A percentile compares a stretch with the other conserved stretches of the same genome.
Conservation (phyloP, 2,329 filamentous ascomycete genomes). For the Xylaria sp. region DNA sequence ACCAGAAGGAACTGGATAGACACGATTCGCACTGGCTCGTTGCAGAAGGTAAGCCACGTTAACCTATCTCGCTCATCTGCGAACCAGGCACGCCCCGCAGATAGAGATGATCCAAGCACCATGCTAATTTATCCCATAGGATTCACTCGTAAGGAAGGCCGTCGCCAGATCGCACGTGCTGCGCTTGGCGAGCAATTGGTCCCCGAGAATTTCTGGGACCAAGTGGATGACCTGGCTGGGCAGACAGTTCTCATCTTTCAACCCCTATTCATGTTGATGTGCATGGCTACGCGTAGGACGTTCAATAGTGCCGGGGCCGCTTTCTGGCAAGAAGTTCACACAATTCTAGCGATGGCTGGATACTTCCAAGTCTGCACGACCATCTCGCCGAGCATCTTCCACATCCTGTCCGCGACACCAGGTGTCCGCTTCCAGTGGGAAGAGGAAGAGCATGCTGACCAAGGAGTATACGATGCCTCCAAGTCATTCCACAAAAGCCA, state of each 20-base stretch:
- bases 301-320: constrained; percentile 1
- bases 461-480: constrained; percentile 41
- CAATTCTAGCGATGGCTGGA: constrained; percentile 45
- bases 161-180: constrained; percentile 46
- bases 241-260: constrained; percentile 51
- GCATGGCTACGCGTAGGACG: constrained; percentile 25
- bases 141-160: constrained; percentile 51
- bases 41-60: constrained; percentile 49
- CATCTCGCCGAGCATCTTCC: constrained; percentile 47
- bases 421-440: constrained; percentile 47
- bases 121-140: constrained; percentile 43
- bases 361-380: constrained; percentile 47
- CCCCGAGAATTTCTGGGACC: constrained; percentile 51
- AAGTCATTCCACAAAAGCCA: constrained; percentile 36
- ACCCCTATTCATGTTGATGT: constrained; percentile 51
- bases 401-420: constrained; percentile 47
- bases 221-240: constrained; percentile 51
- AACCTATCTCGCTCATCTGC: background rate
- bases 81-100: background rate
- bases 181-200: constrained; percentile 43
- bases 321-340: constrained; percentile 46
- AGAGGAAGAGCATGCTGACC: constrained; percentile 43
- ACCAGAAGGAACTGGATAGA: constrained; percentile 45
- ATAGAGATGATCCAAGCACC: background rate
- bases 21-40: constrained; percentile 48